Percentiles rank a stretch among this genome's conserved stretches.
phyloP scores from a whole-genome alignment of 2,329 filamentous ascomycete species.

The Cytospora mali region DNA sequence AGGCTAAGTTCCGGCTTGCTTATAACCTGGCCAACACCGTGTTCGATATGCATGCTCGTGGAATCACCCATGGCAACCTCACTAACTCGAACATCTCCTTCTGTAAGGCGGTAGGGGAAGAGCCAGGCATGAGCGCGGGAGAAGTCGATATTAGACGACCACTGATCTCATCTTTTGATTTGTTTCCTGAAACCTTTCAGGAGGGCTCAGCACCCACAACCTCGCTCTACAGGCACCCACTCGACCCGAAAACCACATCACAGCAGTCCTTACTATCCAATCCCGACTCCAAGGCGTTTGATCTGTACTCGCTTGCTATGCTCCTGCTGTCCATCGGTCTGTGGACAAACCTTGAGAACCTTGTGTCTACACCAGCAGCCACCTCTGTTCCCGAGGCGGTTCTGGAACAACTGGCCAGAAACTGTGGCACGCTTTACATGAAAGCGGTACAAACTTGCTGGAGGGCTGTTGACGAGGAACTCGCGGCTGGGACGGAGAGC shows the following conservation, averaged over 20 bases:
- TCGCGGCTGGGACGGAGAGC: constrained; percentile 48
- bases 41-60: constrained; percentile 71
- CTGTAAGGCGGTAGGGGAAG: constrained; percentile 49
- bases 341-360: constrained; percentile 67
- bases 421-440: constrained; percentile 75
- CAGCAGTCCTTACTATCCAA: constrained; percentile 50
- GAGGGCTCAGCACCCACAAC: constrained; percentile 36
- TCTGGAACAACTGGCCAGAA: constrained; percentile 63
- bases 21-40: constrained; percentile 73
- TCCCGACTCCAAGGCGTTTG: constrained; percentile 61
- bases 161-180: constrained; percentile 72
- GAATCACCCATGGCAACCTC: constrained; percentile 72
- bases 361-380: constrained; percentile 48
- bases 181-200: constrained; percentile 60
- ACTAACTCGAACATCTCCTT: constrained; percentile 70
- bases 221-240: constrained; percentile 66
- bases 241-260: constrained; percentile 57
- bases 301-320: constrained; percentile 74
- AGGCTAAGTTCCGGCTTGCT: constrained; percentile 76
- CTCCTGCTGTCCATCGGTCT: constrained; percentile 74
- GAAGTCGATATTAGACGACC: constrained; percentile 68
- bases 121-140: constrained; percentile 44
- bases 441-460: constrained; percentile 74
- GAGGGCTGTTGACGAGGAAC: constrained; percentile 67
- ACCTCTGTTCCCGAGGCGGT: constrained; percentile 63